phyloP scores from a whole-genome alignment of 2,329 filamentous ascomycete genomes.

The Curvularia sp. region DNA sequence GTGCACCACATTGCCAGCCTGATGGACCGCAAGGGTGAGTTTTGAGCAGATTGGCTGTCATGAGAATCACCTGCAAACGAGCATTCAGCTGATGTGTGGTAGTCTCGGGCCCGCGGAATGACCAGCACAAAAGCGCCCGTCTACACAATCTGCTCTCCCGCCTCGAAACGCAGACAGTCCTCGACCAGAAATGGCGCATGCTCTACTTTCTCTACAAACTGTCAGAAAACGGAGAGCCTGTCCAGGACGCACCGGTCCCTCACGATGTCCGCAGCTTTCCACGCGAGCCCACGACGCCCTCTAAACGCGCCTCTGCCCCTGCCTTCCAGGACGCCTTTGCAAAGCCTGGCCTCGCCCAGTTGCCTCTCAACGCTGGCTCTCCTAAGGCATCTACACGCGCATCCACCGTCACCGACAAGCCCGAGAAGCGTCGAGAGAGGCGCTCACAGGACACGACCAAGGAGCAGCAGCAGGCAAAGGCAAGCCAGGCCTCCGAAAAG shows the following conservation, averaged over 20 bases:
- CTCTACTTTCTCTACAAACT: slow-evolving; percentile 88
- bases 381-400: slow-evolving; percentile 35
- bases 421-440: slow-evolving; percentile 39
- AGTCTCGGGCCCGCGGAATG: slow-evolving; percentile 76
- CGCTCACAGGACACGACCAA: slow-evolving; percentile 33
- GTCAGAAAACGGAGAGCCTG: slow-evolving; percentile 61
- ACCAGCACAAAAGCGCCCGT: slow-evolving; percentile 73
- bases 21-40: slow-evolving; percentile 77
- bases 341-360: slow-evolving; percentile 52
- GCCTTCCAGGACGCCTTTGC: slow-evolving; percentile 58
- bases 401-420: slow-evolving; percentile 28
- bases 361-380: slow-evolving; percentile 46
- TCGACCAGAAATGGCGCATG: slow-evolving; percentile 97
- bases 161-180: slow-evolving; percentile 85
- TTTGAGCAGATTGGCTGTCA: background rate
- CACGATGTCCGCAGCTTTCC: slow-evolving; percentile 27
- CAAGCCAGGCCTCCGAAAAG: slow-evolving; percentile 14
- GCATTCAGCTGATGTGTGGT: slow-evolving; percentile 17
- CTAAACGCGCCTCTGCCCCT: slow-evolving; percentile 28
- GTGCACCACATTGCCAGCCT: slow-evolving; percentile 92
- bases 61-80: background rate
- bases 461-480: slow-evolving; percentile 35
- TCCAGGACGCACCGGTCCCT: slow-evolving; percentile 12
- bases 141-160: slow-evolving; percentile 92
- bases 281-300: slow-evolving; percentile 39